phyloP scores from a whole-genome alignment of 495 filamentous ascomycete genomes.

The Lophiostoma macrostomum region DNA sequence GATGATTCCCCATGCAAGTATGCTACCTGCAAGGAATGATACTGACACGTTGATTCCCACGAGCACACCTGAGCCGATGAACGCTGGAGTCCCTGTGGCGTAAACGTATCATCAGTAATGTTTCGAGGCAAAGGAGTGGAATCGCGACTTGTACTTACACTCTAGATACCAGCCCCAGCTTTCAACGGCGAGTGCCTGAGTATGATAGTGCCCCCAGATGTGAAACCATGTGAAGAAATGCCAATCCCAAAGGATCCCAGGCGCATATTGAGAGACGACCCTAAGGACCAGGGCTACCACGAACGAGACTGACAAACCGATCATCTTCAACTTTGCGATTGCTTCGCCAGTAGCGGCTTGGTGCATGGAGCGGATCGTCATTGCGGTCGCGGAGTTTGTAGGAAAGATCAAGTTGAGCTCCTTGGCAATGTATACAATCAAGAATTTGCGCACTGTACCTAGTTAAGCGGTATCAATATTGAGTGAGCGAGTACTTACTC shows the following conservation, averaged over 20 bases:
- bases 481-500: slow-evolving; percentile 24
- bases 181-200: slow-evolving; percentile 56
- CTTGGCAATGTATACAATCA: slow-evolving; percentile 62
- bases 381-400: slow-evolving; percentile 57
- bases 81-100: slow-evolving; percentile 65
- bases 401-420: slow-evolving; percentile 64
- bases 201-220: slow-evolving; percentile 58
- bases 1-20: slow-evolving; percentile 65
- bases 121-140: no score
- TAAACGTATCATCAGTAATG: no score
- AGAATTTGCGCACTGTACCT: slow-evolving; percentile 57
- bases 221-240: slow-evolving; percentile 63
- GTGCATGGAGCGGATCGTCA: slow-evolving; percentile 66
- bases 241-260: slow-evolving; percentile 66
- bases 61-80: slow-evolving; percentile 64
- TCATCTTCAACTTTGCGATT: slow-evolving; percentile 59
- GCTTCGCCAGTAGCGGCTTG: slow-evolving; percentile 50
- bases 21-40: slow-evolving; percentile 57
- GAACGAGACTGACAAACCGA: slow-evolving; percentile 54
- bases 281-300: slow-evolving; percentile 49
- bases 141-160: no score
- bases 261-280: slow-evolving; percentile 58
- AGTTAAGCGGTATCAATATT: not conserved
- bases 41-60: slow-evolving; percentile 64
- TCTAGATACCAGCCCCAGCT: slow-evolving; percentile 66